Base-by-base conservation (phyloP, 495 filamentous ascomycete genomes). In the Daldinia childiae region DNA sequence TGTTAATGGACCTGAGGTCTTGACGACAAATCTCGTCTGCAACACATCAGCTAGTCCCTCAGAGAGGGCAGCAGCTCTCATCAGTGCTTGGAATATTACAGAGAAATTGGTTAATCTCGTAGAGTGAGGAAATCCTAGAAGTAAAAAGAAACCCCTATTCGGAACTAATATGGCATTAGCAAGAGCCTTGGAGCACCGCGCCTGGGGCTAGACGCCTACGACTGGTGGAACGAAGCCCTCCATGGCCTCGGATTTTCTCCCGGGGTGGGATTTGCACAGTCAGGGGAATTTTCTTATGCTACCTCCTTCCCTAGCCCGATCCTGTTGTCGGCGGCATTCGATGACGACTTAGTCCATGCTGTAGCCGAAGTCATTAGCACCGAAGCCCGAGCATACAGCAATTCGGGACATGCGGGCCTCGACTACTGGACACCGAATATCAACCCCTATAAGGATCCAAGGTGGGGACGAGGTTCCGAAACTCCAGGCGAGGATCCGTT, bases 371-470 rank as follows among this genome's bases (percentile, higher is more conserved):
- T 78, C 43, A 86, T 92, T 36, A 83, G 83, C 12, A 91, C 84
- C 6, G 89, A 93, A 75, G 88, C 85, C 8, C 81, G 90, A n/a
- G 89, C 90, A 2, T 92, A 89, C 73, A 89, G 81, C 75, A 93
- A 93, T 65, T 83, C 65, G 15, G 86, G 85, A 17, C 77, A 82
- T 19, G 83, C 82, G 41, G 87, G 87, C 0, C 75, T 92, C 5
- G 87, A 92, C 72, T 87, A 81, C 59, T 93, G 88, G 80, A 86
- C 90, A 0, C 90, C 90, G 1, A 90, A 92, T 69, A 90, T 92
- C 78, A 92, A 92, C 74, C 82, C 86, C 1, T 92, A 89, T 80
- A 76, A 76, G 36, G 82, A 84, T 45, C 84, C 84, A 4, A 74
- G 80, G 58, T 82, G 83, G 80, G 83, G 83, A 1, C 68, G 82